Evolutionary conservation across 495 filamentous ascomycete genomes (phyloP), one percentile per base, ranked within the genome.

Genomic region (Echria macrotheca): DNA sequence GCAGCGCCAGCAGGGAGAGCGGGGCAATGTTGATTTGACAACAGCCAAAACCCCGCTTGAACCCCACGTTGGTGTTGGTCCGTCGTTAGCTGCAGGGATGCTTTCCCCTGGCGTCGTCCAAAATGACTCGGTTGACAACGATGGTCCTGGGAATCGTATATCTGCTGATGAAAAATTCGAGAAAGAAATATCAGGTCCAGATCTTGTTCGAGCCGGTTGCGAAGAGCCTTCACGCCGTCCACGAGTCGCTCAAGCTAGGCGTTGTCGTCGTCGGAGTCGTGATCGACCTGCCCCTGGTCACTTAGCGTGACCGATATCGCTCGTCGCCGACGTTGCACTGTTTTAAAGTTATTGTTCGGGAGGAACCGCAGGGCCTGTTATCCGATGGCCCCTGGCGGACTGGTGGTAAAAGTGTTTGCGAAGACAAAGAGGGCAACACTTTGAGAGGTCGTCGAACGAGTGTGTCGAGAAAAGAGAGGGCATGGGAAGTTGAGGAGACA

Each of bases 221-320:
- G n/a, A n/a, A n/a, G n/a, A n/a, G n/a, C n/a, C n/a, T n/a, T n/a
- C n/a, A n/a, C n/a, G n/a, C n/a, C n/a, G n/a, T n/a, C n/a, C n/a
- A n/a, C n/a, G n/a, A n/a, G n/a, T n/a, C n/a, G n/a, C n/a, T n/a
- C n/a, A n/a, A n/a, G n/a, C n/a, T n/a, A n/a, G n/a, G n/a, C n/a
- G n/a, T n/a, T n/a, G n/a, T n/a, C n/a, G n/a, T n/a, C n/a, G n/a
- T n/a, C n/a, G n/a, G n/a, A n/a, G n/a, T n/a, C n/a, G n/a, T n/a
- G n/a, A n/a, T n/a, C n/a, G n/a, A n/a, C n/a, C n/a, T n/a, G n/a
- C 15, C 23, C 36, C 29, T 33, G 31, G 46, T 14, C 14, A 39
- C 33, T 19, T 39, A 26, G 24, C 23, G 22, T 25, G 18, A 40
- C 46, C 46, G 46, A 48, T 48, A 23, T 48, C 46, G 46, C 46